Evolutionary conservation across 2,329 filamentous ascomycete species (phyloP), one percentile per base, ranked within the genome.

Genomic region (Aspergillus pseudoterreus): DNA sequence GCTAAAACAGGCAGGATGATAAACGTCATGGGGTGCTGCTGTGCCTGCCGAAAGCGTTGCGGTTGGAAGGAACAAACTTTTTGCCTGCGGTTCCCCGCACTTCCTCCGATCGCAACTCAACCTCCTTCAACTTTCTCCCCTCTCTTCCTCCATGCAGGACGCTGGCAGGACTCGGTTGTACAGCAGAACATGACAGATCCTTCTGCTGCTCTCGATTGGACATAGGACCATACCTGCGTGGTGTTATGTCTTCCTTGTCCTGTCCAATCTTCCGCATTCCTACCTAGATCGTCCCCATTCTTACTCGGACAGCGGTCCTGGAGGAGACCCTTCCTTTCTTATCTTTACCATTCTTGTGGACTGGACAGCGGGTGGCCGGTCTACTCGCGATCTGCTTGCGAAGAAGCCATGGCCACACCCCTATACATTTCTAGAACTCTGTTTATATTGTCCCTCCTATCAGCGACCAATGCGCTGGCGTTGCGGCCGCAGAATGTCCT

Each of bases 401-500:
- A n/a, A n/a, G 33, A 35, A 47, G 39, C 6, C 14, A 56, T 51
- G 49, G 47, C 43, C 17, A 36, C 47, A 46, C 47, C 48, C n/a
- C 41, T 56, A 49, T 58, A 46, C 52, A 53, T 52, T 50, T 55
- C 59, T 55, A 51, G 63, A 50, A 49, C 54, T 15, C 50, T 68
- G 42, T 61, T 50, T 50, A 49, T 68, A 39, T 43, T 63, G 55
- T 55, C 57, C 19, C 46, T 62, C 42, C 49, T 55, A 22, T 44
- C 50, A 35, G 48, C 45, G 54, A 55, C 55, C 50, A 58, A 65
- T 63, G 65, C 66, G 59, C 63, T 67, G 57, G 63, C 64, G 54
- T 61, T 63, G 52, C 61, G 57, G 42, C 51, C 60, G 27, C 68
- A 69, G 53, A 58, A 60, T 41, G 50, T 58, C 11, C 45, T 67